Evolutionary conservation across 2,329 filamentous ascomycete species (phyloP).

Genomic region (Fusarium torulosum): DNA sequence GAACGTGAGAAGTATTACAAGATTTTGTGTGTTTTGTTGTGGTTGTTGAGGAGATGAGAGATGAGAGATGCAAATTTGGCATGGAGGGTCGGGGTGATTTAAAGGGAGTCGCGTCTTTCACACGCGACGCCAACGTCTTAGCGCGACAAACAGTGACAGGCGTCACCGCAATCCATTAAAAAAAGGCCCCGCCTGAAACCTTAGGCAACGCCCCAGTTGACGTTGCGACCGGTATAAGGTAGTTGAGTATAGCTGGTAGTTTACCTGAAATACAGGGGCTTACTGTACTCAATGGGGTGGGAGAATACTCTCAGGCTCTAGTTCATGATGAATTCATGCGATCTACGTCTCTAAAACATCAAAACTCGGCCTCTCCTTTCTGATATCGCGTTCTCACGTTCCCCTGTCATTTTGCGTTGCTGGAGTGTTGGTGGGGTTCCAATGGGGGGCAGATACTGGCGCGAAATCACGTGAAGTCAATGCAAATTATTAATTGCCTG

Average conservation of each 20-base stretch:
- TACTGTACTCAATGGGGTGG: conserved; percentile 1
- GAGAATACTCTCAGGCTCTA: not conserved
- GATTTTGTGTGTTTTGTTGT: conserved; percentile 34
- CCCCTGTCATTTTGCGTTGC: conserved; percentile 37
- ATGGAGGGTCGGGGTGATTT: conserved; percentile 51
- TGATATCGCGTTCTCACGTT: conserved; percentile 36
- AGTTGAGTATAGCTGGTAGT: conserved; percentile 17
- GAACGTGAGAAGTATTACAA: conserved; percentile 30
- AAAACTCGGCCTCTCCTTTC: conserved; percentile 8
- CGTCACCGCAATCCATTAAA: conserved; percentile 48
- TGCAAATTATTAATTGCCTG: conserved; percentile 47
- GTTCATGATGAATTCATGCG: conserved; percentile 4
- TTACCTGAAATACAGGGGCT: conserved; percentile 9
- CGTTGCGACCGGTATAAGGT: conserved; percentile 15
- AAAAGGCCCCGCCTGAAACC: conserved; percentile 45
- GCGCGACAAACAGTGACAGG: conserved; percentile 49
- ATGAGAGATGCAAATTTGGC: conserved; percentile 41
- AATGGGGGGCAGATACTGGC: conserved; percentile 30
- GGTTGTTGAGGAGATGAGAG: conserved; percentile 46
- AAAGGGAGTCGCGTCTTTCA: conserved; percentile 54
- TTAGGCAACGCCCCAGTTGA: conserved; percentile 43
- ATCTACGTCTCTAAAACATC: not conserved
- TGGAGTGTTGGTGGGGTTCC: conserved; percentile 33
- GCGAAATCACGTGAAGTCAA: conserved; percentile 45
- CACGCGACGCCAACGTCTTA: conserved; percentile 53